Evolutionary conservation across 345 rosid species (phyloP).

Genomic region (Rhodomyrtus tomentosa): DNA sequence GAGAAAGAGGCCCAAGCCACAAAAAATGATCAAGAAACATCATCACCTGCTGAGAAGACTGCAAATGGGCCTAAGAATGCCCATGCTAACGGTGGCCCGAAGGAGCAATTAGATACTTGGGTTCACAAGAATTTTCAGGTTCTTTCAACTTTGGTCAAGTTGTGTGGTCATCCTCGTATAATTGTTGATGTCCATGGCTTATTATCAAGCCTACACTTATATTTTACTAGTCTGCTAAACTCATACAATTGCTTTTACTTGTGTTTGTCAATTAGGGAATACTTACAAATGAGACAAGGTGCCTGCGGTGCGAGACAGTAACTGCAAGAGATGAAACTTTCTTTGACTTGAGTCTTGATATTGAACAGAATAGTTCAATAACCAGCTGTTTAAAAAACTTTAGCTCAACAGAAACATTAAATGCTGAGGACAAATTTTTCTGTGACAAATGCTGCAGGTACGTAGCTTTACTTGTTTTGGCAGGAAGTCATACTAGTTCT

Average conservation of each 20-base stretch:
- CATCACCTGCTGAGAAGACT: constrained; percentile 66
- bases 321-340: constrained; percentile 99
- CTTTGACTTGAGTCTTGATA: constrained; percentile 96
- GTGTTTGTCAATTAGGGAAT: constrained; percentile 54
- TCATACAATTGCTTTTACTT: constrained; percentile 2
- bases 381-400: constrained; percentile 99
- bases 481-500: not conserved
- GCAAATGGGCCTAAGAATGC: constrained; percentile 59
- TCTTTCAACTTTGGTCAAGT: not conserved
- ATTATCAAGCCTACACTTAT: not conserved
- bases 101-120: constrained; percentile 96
- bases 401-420: constrained; percentile 99
- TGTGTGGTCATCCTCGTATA: not conserved
- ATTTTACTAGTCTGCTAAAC: not conserved
- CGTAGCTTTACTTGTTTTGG: not conserved
- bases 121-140: constrained; percentile 98
- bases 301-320: constrained; percentile 92
- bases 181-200: not conserved
- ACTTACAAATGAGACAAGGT: constrained; percentile 97
- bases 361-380: constrained; percentile 97
- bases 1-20: constrained; percentile 91
- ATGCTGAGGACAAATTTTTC: constrained; percentile 97
- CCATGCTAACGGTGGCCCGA: constrained; percentile 62
- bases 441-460: constrained; percentile 99
- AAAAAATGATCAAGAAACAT: constrained; percentile 64